These are phyloP conservation scores for Torrubiellomyces zombiae DNA, from an alignment of 2,329 filamentous ascomycete species.

Conservation along the genomic window DNA sequence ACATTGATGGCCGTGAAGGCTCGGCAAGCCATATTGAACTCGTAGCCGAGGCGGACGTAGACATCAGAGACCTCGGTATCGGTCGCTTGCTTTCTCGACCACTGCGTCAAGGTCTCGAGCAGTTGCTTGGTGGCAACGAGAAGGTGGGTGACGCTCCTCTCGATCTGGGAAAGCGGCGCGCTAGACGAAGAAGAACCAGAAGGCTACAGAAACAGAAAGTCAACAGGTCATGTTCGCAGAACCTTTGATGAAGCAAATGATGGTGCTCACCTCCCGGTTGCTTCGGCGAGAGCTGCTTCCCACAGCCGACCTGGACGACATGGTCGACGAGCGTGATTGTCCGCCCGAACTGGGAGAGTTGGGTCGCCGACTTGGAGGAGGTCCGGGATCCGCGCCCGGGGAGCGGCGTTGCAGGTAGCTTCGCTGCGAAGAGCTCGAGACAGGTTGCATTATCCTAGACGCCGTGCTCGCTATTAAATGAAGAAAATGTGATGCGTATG, in stretches of 20 bases:
- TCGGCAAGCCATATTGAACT: constrained; percentile 97
- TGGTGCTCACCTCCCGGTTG: constrained; percentile 17
- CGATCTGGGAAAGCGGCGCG: constrained; percentile 81
- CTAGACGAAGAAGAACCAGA: constrained; percentile 48
- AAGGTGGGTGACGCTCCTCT: constrained; percentile 96
- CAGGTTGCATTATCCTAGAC: constrained; percentile 33
- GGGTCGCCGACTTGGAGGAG: constrained; percentile 37
- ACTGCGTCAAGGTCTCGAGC: constrained; percentile 91
- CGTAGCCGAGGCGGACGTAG: constrained; percentile 91
- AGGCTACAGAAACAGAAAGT: constrained; percentile 11
- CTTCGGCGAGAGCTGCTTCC: constrained; percentile 13
- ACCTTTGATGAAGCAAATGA: too few species aligned
- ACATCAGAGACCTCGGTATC: constrained; percentile 96
- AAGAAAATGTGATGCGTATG: too few species aligned
- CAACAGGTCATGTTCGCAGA: too few species aligned
- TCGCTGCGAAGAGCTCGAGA: constrained; percentile 33
- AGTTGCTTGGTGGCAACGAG: constrained; percentile 96
- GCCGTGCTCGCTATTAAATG: too few species aligned
- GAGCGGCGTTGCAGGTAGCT: constrained; percentile 40
- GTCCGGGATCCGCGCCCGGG: constrained; percentile 43
- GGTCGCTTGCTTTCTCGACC: constrained; percentile 82
- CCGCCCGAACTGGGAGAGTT: constrained; percentile 45
- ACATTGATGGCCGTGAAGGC: constrained; percentile 96
- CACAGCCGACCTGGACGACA: constrained; percentile 47
- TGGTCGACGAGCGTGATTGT: constrained; percentile 46